A percentile compares a stretch with the other conserved stretches of the same genome.
phyloP scores from a whole-genome alignment of 108 stramenopile species.

The Cyclotella sp. region DNA sequence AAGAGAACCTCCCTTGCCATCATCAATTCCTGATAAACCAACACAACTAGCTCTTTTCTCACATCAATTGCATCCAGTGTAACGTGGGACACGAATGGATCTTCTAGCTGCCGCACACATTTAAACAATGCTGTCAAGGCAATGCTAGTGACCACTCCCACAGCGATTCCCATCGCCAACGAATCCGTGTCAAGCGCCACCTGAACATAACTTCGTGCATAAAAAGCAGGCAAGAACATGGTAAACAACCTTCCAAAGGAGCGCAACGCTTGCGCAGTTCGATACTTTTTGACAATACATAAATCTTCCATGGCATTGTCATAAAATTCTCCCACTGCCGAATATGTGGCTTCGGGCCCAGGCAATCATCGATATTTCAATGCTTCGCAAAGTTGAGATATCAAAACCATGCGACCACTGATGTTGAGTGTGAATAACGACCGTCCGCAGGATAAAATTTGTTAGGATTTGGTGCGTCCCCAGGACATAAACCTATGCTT shows the following conservation, averaged over 20 bases:
- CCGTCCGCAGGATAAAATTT: conserved; percentile 31
- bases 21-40: conserved; percentile 58
- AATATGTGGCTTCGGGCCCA: conserved; percentile 52
- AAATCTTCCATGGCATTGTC: conserved; percentile 52
- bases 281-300: conserved; percentile 63
- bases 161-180: conserved; percentile 60
- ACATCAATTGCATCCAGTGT: conserved; percentile 76
- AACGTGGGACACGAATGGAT: conserved; percentile 54
- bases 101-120: conserved; percentile 47
- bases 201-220: conserved; percentile 69
- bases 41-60: conserved; percentile 47
- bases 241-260: conserved; percentile 63
- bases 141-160: conserved; percentile 67
- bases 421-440: conserved; percentile 46
- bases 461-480: conserved; percentile 55
- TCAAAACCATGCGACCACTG: conserved; percentile 50
- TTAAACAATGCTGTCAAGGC: conserved; percentile 51
- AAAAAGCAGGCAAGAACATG: conserved; percentile 61
- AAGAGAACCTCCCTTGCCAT: conserved; percentile 33
- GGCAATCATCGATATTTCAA: conserved; percentile 57
- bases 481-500: conserved; percentile 52
- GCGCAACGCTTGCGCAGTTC: conserved; percentile 68
- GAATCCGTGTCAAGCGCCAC: conserved; percentile 67
- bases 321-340: conserved; percentile 65
- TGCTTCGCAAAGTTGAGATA: conserved; percentile 48